phyloP scores from a whole-genome alignment of 2,329 filamentous ascomycete genomes.

The Pseudogymnoascus sp. region DNA sequence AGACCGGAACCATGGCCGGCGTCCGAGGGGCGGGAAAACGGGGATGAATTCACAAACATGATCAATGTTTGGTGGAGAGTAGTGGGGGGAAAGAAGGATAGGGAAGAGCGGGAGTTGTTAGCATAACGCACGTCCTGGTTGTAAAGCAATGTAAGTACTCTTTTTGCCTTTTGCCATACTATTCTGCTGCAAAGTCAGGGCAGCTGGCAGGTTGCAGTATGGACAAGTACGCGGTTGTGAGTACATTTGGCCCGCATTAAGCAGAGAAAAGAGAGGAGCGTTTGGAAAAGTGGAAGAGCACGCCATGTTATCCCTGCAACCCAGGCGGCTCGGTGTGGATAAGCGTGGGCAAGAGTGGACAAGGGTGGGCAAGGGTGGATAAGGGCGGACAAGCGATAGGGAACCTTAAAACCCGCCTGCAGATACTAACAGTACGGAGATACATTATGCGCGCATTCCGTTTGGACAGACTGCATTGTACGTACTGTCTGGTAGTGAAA shows the following conservation, averaged over 20 bases:
- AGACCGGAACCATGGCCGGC: not conserved
- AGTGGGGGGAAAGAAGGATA: not conserved
- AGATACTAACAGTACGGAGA: not conserved
- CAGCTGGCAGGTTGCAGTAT: not conserved
- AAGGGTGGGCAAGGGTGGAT: not conserved
- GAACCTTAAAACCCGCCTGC: constrained; percentile 4
- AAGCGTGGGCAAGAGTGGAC: not conserved
- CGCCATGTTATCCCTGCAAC: constrained; percentile 7
- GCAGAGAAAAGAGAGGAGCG: not conserved
- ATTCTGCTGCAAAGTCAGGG: not conserved
- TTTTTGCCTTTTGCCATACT: not conserved
- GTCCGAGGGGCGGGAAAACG: not conserved
- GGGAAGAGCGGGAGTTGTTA: not conserved
- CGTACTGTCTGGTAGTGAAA: not conserved
- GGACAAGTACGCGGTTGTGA: constrained; percentile 1
- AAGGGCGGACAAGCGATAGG: not conserved
- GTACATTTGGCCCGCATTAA: constrained; percentile 1
- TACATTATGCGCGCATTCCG: not conserved
- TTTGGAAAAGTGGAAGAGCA: constrained; percentile 1
- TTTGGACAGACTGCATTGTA: not conserved
- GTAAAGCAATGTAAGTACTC: not conserved
- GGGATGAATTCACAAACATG: not conserved
- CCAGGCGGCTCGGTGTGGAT: constrained; percentile 9
- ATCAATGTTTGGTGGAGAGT: constrained; percentile 2
- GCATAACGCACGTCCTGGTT: not conserved